Percentiles rank a stretch among this genome's conserved stretches.
Evolutionary conservation across 2,329 filamentous ascomycete genomes (phyloP).

Genomic region (Claviceps digitariae): DNA sequence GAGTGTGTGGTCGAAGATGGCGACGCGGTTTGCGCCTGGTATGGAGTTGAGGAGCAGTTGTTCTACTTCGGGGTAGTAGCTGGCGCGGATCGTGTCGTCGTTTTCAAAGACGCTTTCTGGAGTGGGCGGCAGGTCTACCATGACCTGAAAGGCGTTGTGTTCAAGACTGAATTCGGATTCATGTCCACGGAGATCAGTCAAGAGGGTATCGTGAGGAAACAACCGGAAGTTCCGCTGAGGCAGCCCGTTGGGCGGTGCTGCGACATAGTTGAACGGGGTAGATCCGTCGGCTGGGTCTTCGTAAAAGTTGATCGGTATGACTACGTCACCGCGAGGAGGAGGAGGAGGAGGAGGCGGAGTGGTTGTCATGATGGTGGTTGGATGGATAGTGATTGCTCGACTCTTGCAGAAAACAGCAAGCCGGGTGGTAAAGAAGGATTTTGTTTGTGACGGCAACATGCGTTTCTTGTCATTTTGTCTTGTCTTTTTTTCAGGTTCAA

Average conservation of each 20-base stretch:
- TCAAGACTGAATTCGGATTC: not conserved
- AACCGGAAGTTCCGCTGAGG: not conserved
- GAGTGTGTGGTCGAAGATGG: conserved; percentile 82
- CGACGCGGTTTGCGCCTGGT: conserved; percentile 50
- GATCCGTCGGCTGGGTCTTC: not conserved
- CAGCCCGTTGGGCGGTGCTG: not conserved
- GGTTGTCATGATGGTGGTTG: not conserved
- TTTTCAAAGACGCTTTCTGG: conserved; percentile 43
- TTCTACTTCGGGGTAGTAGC: conserved; percentile 81
- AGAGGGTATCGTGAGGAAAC: not conserved
- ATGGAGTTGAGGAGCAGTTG: conserved; percentile 52
- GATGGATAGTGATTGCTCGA: not conserved
- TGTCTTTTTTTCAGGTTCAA: too few species aligned
- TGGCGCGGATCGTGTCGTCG: conserved; percentile 51
- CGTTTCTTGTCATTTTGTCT: too few species aligned
- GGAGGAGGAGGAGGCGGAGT: not conserved
- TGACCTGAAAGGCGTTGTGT: conserved; percentile 55
- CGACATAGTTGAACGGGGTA: not conserved
- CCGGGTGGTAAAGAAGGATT: not conserved
- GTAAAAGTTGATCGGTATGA: not conserved
- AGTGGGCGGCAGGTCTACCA: conserved; percentile 43
- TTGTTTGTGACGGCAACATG: not conserved
- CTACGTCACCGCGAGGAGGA: not conserved
- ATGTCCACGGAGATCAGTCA: not conserved
- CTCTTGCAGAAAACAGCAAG: not conserved